Base-by-base conservation (phyloP, 345 rosid species). In the Pistacia atlantica region DNA sequence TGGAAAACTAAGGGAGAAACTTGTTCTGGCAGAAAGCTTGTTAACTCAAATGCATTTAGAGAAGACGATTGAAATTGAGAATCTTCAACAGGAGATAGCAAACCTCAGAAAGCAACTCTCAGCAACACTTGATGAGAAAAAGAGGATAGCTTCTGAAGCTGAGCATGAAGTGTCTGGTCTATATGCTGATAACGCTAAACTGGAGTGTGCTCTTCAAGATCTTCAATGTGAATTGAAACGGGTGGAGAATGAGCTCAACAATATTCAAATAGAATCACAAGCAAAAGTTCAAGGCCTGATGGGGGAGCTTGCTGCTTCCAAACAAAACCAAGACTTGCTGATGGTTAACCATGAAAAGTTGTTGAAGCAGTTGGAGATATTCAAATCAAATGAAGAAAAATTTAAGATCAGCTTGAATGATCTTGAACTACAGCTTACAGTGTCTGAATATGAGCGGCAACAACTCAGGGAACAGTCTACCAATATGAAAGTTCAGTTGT, bases 361-460 rank as follows among this genome's bases (percentile, higher is more conserved):
- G 65, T 62, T 60, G 59, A 82, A 79, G 74, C 25, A 71, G 79
- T 75, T 82, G 80, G 84, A 79, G 73, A 78, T 70, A 69, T 74
- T 69, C 80, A 84, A 71, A 74, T 84, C 78, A 9, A 74, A 69
- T 45, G 91, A 90, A 84, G 91, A 82, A 67, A 83, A 84, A 54
- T 75, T 86, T 16, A 82, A 74, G 80, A 79, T 81, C 63, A 75
- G 49, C 22, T 57, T 83, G 48, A 84, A 83, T 56, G 83, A 56
- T 31, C 87, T 88, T 22, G 92, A 88, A 77, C 71, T 80, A 65
- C 87, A 80, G 84, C 87, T 87, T 33, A 84, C 90, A 14, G 87
- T 87, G 37, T 88, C 86, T 9, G 89, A 88, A 73, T 87, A 82
- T 56, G 91, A 90, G 73, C 66, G 81, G 18, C 89, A 86, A 60